A percentile compares a stretch with the other conserved stretches of the same genome.
These are phyloP conservation scores for Stachybotrys elegans DNA, from an alignment of 2,329 filamentous ascomycete genomes.

Conservation along the genomic window DNA sequence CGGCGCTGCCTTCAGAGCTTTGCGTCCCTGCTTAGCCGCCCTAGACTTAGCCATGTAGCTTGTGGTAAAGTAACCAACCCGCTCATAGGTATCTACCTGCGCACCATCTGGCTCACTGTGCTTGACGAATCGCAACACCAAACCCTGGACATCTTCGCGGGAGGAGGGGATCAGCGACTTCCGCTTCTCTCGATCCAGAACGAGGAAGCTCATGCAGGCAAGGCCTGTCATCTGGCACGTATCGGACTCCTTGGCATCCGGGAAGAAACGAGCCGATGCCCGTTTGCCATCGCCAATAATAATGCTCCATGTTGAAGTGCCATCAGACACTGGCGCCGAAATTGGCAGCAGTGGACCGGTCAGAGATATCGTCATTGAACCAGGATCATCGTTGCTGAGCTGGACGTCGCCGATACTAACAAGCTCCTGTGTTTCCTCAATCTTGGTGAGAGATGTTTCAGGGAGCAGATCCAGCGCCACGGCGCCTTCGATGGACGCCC, in stretches of 20 bases:
- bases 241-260: background rate
- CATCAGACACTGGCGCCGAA: background rate
- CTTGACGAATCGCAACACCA: background rate
- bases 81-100: background rate
- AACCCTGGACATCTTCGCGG: background rate
- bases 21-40: background rate
- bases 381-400: background rate
- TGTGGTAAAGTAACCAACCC: background rate
- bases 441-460: background rate
- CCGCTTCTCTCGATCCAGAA: background rate
- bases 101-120: background rate
- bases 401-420: background rate
- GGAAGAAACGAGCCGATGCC: background rate
- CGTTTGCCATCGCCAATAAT: background rate
- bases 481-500: background rate
- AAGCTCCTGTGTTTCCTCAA: background rate
- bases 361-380: background rate
- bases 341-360: background rate
- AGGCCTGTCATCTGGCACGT: background rate
- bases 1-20: background rate
- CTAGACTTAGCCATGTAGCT: background rate
- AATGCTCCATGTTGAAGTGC: background rate
- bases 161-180: background rate
- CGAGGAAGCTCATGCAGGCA: background rate
- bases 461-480: background rate